Percentiles rank a stretch among this genome's conserved stretches.
Conservation (phyloP, 2,329 filamentous ascomycete genomes). For the Venturia nashicola region DNA sequence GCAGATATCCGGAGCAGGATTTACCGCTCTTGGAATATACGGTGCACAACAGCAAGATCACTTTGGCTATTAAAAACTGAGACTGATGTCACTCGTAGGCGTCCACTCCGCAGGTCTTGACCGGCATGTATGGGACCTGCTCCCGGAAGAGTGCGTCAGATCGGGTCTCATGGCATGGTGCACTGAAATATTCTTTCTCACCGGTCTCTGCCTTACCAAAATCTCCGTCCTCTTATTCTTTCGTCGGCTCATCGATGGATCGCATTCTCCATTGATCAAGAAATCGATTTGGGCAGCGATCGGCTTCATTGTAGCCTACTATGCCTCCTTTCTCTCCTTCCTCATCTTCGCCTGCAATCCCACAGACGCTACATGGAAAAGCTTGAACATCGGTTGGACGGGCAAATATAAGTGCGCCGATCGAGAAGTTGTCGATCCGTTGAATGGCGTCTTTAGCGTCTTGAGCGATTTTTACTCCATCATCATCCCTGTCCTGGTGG, state of each 20-base stretch:
- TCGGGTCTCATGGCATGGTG: constrained; percentile 7
- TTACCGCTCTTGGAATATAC: constrained; percentile 7
- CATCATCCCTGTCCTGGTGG: constrained; percentile 13
- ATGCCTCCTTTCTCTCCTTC: constrained; percentile 16
- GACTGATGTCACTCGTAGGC: neutral
- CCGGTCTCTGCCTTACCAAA: constrained; percentile 19
- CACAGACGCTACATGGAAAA: constrained; percentile 22
- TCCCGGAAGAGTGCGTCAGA: neutral
- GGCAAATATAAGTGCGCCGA: constrained; percentile 12
- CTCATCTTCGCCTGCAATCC: constrained; percentile 19
- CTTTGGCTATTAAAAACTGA: neutral
- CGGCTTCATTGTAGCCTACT: constrained; percentile 15
- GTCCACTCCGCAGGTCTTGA: constrained; percentile 4
- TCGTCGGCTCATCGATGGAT: constrained; percentile 18
- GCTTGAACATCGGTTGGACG: constrained; percentile 14
- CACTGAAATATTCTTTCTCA: constrained; percentile 18
- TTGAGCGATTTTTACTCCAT: constrained; percentile 16
- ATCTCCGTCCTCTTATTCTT: constrained; percentile 20
- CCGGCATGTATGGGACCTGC: constrained; percentile 9
- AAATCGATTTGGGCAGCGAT: constrained; percentile 18
- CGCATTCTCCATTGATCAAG: constrained; percentile 3
- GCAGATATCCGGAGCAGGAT: neutral
- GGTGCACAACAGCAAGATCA: neutral
- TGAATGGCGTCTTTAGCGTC: constrained; percentile 13
- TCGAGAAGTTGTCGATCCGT: constrained; percentile 13